Conservation (phyloP, 176 grass and related monocot genomes). For the Carex parvula region DNA sequence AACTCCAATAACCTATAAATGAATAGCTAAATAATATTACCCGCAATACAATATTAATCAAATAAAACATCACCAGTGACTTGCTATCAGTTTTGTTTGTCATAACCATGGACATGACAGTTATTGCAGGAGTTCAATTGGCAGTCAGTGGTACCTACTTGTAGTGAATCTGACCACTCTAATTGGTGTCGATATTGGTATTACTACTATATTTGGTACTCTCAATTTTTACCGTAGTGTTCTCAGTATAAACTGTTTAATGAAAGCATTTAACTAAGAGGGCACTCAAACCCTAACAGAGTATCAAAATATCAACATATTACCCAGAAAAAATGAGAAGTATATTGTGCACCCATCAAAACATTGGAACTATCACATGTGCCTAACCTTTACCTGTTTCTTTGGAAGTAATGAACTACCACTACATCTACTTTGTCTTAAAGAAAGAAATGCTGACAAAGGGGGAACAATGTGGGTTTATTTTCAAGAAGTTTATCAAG, state of each 20-base stretch:
- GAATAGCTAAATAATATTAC: neutral
- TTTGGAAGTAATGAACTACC: slow-evolving; percentile 22
- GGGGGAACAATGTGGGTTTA: neutral
- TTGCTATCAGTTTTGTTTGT: neutral
- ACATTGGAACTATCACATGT: slow-evolving; percentile 4
- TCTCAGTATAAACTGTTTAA: neutral
- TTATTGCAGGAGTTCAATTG: neutral
- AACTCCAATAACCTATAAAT: slow-evolving; percentile 68
- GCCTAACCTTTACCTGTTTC: neutral
- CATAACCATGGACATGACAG: neutral
- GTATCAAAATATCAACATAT: neutral
- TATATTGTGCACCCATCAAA: neutral
- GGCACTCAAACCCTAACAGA: neutral
- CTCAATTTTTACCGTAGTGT: neutral
- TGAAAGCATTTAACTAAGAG: neutral
- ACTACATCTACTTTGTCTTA: slow-evolving; percentile 6
- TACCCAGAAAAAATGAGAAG: neutral
- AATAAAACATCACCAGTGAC: neutral
- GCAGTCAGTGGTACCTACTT: neutral
- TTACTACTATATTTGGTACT: slow-evolving; percentile 5
- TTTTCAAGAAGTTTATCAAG: neutral
- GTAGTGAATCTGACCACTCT: neutral
- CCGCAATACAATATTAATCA: neutral
- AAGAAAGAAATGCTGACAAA: slow-evolving; percentile 1
- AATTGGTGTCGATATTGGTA: neutral